These are phyloP conservation scores for Pezicula rhizophila DNA, from an alignment of 2,329 filamentous ascomycete genomes.

Conservation along the genomic window DNA sequence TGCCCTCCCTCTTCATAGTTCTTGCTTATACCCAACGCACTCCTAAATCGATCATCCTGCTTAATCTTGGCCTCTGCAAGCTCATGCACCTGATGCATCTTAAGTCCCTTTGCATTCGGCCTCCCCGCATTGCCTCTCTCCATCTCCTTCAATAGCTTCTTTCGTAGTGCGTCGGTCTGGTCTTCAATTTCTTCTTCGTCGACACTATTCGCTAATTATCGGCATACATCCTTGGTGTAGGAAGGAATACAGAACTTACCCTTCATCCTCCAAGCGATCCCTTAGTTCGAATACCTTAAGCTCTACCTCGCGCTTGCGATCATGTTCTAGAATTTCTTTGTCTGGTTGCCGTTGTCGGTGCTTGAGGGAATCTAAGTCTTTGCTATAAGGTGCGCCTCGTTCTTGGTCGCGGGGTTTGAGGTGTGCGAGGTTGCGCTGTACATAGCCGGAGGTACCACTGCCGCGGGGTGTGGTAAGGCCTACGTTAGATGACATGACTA, in stretches of 20 bases:
- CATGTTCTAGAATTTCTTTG: conserved; percentile 88
- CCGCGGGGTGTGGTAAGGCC: conserved; percentile 91
- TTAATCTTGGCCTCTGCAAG: conserved; percentile 92
- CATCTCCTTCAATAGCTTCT: conserved; percentile 46
- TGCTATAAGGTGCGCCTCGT: conserved; percentile 55
- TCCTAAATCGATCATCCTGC: conserved; percentile 83
- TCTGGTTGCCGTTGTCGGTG: conserved; percentile 82
- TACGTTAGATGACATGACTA: conserved; percentile 92
- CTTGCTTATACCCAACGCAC: conserved; percentile 78
- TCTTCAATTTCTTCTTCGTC: conserved; percentile 90
- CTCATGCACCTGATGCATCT: conserved; percentile 93
- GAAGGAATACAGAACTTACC: conserved; percentile 38
- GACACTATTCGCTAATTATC: conserved; percentile 40
- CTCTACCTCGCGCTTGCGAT: conserved; percentile 84
- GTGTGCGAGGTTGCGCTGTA: conserved; percentile 90
- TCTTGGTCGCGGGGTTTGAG: conserved; percentile 69
- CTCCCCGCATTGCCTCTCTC: conserved; percentile 30
- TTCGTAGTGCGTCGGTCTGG: conserved; percentile 59
- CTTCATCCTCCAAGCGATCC: conserved; percentile 88
- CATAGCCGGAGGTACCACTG: conserved; percentile 93
- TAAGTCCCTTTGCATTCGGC: conserved; percentile 55
- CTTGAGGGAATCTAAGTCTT: conserved; percentile 61
- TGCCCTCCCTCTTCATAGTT: conserved; percentile 82
- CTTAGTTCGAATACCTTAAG: conserved; percentile 88
- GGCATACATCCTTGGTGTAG: neutral